Conservation (phyloP, 169 alveolate species). For the Eimeria mitis region DNA sequence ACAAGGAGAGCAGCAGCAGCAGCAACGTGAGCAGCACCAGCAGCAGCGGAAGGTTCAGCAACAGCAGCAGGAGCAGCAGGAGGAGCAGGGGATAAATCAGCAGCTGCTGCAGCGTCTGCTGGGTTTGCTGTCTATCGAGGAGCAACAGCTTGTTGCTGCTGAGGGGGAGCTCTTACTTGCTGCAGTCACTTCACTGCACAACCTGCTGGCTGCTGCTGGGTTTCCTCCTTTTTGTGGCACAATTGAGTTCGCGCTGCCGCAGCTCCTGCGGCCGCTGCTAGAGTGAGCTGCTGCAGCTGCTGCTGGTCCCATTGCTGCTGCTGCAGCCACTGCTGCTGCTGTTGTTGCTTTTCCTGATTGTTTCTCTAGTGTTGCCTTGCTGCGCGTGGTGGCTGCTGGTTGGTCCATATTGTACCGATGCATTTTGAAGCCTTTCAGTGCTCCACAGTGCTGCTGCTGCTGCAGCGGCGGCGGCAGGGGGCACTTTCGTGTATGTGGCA, state of each 20-base stretch:
- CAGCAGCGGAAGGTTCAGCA: neutral
- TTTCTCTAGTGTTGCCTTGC: neutral
- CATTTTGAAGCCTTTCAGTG: neutral
- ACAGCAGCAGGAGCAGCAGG: neutral
- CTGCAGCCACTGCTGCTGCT: neutral
- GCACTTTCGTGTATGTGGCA: neutral
- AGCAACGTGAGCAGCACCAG: neutral
- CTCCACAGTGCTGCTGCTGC: neutral
- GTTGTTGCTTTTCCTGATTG: neutral
- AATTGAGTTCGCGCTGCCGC: constrained; percentile 37
- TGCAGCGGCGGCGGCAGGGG: neutral
- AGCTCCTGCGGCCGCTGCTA: constrained; percentile 36
- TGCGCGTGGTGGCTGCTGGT: neutral
- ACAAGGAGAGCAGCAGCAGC: neutral
- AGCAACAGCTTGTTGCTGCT: constrained; percentile 66
- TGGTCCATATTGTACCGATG: neutral
- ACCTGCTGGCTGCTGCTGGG: constrained; percentile 26
- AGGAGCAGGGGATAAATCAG: neutral
- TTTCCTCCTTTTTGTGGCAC: constrained; percentile 12
- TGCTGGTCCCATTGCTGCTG: neutral
- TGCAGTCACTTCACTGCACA: constrained; percentile 34
- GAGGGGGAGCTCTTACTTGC: constrained; percentile 55
- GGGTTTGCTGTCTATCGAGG: neutral
- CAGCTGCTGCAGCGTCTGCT: constrained; percentile 21
- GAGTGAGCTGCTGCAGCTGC: constrained; percentile 9